These are phyloP conservation scores for Globisporangium barbulae DNA, from an alignment of 352 stramenopile species.

Conservation along the genomic window DNA sequence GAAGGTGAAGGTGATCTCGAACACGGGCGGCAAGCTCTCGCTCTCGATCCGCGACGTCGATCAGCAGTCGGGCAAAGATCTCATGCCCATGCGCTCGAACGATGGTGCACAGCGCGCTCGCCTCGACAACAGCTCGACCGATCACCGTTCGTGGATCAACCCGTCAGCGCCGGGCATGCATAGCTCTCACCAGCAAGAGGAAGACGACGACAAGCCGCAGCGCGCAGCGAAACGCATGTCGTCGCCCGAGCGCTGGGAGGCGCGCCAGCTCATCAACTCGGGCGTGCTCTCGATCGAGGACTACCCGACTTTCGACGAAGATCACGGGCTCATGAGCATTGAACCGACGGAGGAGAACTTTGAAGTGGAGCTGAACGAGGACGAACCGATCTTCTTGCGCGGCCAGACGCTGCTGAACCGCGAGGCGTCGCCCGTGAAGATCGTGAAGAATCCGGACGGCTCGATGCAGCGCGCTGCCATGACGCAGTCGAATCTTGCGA, in stretches of 20 bases:
- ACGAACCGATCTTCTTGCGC: conserved; percentile 96
- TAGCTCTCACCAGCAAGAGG: conserved; percentile 42
- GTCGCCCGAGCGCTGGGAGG: conserved; percentile 96
- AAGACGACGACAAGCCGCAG: conserved; percentile 72
- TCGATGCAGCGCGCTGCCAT: conserved; percentile 97
- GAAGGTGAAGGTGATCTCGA: conserved; percentile 97
- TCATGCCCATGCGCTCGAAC: conserved; percentile 90
- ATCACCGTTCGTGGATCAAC: conserved; percentile 82
- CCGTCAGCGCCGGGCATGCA: conserved; percentile 85
- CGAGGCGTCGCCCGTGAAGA: conserved; percentile 95
- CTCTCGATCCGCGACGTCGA: conserved; percentile 98
- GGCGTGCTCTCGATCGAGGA: conserved; percentile 97
- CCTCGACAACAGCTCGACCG: conserved; percentile 38
- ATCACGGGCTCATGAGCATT: conserved; percentile 86
- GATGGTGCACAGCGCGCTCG: conserved; percentile 53
- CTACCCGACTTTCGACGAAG: conserved; percentile 97
- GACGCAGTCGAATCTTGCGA: conserved; percentile 95
- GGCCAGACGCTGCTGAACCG: conserved; percentile 91
- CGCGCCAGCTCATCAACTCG: conserved; percentile 96
- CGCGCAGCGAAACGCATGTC: conserved; percentile 89
- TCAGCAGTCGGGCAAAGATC: conserved; percentile 92
- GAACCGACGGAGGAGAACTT: conserved; percentile 86
- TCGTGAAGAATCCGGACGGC: conserved; percentile 99
- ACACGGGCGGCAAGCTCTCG: conserved; percentile 87
- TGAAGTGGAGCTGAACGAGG: conserved; percentile 96